Evolutionary conservation across 805 yeast genomes (phyloP).

Genomic region (Debaryomyces hansenii): DNA sequence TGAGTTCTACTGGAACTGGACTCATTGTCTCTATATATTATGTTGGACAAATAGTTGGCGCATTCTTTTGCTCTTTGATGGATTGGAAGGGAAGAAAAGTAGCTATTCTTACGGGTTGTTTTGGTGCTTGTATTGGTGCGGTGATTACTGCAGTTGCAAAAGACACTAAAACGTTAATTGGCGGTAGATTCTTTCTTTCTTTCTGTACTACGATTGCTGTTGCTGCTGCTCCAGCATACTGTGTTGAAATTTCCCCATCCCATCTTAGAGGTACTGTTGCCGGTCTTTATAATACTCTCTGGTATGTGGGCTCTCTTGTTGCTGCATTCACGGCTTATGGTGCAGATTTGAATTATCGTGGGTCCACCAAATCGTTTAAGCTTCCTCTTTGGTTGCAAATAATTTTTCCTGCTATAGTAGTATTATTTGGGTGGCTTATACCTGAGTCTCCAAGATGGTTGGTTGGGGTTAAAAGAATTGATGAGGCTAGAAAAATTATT

Average conservation of each 20-base stretch:
- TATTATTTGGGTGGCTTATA: conserved; percentile 28
- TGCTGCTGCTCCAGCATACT: conserved; percentile 43
- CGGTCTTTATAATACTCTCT: conserved; percentile 37
- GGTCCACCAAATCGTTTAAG: conserved; percentile 33
- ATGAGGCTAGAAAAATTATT: conserved; percentile 24
- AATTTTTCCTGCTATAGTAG: conserved; percentile 41
- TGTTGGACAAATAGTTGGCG: conserved; percentile 31
- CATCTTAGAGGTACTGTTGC: conserved; percentile 32
- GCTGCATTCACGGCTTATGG: conserved; percentile 31
- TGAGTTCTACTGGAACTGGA: conserved; percentile 37
- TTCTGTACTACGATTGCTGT: conserved; percentile 39
- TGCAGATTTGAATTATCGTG: conserved; percentile 37
- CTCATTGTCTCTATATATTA: conserved; percentile 28
- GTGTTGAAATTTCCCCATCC: conserved; percentile 49
- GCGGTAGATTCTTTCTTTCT: conserved; percentile 46
- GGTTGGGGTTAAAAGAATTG: conserved; percentile 27
- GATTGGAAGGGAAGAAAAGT: conserved; percentile 43
- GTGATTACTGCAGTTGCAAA: conserved; percentile 28
- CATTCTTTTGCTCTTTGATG: conserved; percentile 21
- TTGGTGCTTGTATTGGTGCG: conserved; percentile 26
- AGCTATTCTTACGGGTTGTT: conserved; percentile 21
- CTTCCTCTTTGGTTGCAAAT: conserved; percentile 20
- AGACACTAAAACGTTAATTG: conserved; percentile 30
- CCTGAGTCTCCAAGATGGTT: conserved; percentile 54
- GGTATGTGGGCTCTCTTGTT: conserved; percentile 33